Base-by-base conservation (phyloP, 768 basidiomycete genomes). In the Paxillus involutus region DNA sequence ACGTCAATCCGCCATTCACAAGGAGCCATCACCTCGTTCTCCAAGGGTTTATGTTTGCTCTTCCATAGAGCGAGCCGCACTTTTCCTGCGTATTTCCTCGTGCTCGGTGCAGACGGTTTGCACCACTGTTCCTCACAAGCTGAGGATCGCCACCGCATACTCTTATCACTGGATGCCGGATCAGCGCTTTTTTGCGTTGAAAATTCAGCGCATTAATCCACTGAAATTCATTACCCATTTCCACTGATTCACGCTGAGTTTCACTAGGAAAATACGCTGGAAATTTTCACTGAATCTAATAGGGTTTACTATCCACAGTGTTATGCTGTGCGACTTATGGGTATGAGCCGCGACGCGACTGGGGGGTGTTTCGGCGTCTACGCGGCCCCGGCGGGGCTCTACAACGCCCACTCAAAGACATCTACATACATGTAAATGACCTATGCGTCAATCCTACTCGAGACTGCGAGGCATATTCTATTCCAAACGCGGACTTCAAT, bases 101-200 rank as follows among this genome's bases (percentile, higher is more conserved):
- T 14, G 33, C 26, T 35, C 21, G 21, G 16, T 32, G 24, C 9
- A 10, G 63, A 46, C 21, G 21, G 21, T 21, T 21, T 21, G 21
- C 21, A 21, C 21, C 21, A 21, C 21, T 2, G 2, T 84, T 35
- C 75, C 74, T 6, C 67, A 76, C 36, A 51, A 58, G n/a, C n/a
- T n/a, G n/a, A n/a, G 16, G 71, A 71, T 40, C 29, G 39, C 40
- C 11, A 29, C 16, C 16, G 32, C 33, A 24, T 44, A 30, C 13
- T 13, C 44, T 29, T 29, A 4, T 24, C n/a, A n/a, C n/a, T n/a
- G n/a, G n/a, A n/a, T n/a, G n/a, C n/a, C n/a, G n/a, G n/a, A n/a
- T n/a, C n/a, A n/a, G n/a, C n/a, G n/a, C n/a, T n/a, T n/a, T n/a
- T n/a, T n/a, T n/a, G n/a, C n/a, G n/a, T n/a, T n/a, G n/a, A n/a